These are phyloP conservation scores for Mycena albidolilacea DNA, from an alignment of 768 basidiomycete genomes.

Conservation along the genomic window DNA sequence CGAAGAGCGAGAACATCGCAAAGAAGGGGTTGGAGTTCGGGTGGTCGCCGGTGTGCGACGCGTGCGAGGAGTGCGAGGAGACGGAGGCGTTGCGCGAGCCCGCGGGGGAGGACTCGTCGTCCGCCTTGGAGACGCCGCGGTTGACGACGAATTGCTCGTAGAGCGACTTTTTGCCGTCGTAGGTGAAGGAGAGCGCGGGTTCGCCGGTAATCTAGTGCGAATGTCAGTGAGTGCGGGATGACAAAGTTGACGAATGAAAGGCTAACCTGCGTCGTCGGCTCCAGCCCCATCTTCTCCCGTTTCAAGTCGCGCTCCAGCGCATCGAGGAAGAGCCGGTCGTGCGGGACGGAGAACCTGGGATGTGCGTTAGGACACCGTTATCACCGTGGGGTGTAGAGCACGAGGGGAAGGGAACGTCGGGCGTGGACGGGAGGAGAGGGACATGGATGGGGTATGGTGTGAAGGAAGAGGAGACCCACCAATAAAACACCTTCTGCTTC, in stretches of 20 bases:
- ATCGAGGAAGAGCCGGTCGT: slow-evolving; percentile 96
- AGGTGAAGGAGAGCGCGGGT: slow-evolving; percentile 90
- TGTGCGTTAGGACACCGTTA: neutral
- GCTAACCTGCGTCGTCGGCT: slow-evolving; percentile 79
- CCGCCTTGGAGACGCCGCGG: slow-evolving; percentile 32
- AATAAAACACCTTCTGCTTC: slow-evolving; percentile 99
- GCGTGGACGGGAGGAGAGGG: neutral
- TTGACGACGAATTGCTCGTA: slow-evolving; percentile 86
- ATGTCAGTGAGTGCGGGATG: neutral
- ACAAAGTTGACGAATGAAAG: neutral
- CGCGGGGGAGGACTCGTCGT: slow-evolving; percentile 28
- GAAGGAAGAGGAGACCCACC: slow-evolving; percentile 65
- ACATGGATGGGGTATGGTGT: neutral
- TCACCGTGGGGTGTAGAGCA: slow-evolving; percentile 13
- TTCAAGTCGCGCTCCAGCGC: slow-evolving; percentile 97
- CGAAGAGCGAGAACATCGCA: slow-evolving; percentile 80
- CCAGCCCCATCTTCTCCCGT: slow-evolving; percentile 91
- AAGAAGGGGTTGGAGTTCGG: slow-evolving; percentile 72
- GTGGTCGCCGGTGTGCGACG: slow-evolving; percentile 36
- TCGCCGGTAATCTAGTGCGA: slow-evolving; percentile 67
- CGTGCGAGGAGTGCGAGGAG: slow-evolving; percentile 33
- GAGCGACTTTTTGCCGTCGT: slow-evolving; percentile 87
- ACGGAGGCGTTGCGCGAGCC: slow-evolving; percentile 40
- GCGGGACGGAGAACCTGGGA: slow-evolving; percentile 94
- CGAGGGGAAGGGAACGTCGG: slow-evolving; percentile 26